Percentiles rank a stretch among this genome's conserved stretches.
These are phyloP conservation scores for Bolboschoenus planiculmis DNA, from an alignment of 176 grass and related monocot species.

Conservation along the genomic window DNA sequence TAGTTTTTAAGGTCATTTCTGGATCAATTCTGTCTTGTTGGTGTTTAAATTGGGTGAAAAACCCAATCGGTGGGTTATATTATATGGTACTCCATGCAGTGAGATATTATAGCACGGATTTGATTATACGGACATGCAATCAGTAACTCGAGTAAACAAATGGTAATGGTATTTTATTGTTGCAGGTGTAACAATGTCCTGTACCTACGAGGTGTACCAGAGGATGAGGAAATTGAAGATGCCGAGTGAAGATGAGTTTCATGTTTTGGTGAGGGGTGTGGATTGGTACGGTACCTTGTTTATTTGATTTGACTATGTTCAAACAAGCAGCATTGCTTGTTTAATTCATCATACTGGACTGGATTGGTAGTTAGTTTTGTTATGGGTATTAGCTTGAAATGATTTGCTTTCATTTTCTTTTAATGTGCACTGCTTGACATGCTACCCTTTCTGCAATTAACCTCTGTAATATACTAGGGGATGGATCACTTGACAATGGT, in stretches of 20 bases:
- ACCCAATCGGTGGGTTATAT: not conserved
- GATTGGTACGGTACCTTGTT: too few species aligned
- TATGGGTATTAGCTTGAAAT: not conserved
- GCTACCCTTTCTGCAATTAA: too few species aligned
- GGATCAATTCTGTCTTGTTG: not conserved
- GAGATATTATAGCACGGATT: not conserved
- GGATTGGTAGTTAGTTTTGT: too few species aligned
- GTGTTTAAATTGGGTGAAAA: not conserved
- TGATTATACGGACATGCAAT: not conserved
- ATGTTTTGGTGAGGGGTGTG: not conserved
- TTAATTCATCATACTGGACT: too few species aligned
- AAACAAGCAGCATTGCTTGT: too few species aligned
- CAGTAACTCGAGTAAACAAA: not conserved
- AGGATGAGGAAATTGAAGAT: constrained; percentile 82
- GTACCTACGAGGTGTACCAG: constrained; percentile 59
- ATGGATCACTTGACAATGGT: too few species aligned
- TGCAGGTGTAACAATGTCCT: constrained; percentile 76
- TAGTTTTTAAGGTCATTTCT: not conserved
- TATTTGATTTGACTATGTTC: too few species aligned
- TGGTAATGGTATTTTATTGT: constrained; percentile 13
- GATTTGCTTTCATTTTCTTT: not conserved
- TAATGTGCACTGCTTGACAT: too few species aligned
- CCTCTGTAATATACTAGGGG: too few species aligned
- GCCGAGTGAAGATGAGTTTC: constrained; percentile 39
- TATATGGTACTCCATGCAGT: not conserved